Evolutionary conservation across 164 flowering plant species (phyloP).

Genomic region (Euptelea pleiosperma): DNA sequence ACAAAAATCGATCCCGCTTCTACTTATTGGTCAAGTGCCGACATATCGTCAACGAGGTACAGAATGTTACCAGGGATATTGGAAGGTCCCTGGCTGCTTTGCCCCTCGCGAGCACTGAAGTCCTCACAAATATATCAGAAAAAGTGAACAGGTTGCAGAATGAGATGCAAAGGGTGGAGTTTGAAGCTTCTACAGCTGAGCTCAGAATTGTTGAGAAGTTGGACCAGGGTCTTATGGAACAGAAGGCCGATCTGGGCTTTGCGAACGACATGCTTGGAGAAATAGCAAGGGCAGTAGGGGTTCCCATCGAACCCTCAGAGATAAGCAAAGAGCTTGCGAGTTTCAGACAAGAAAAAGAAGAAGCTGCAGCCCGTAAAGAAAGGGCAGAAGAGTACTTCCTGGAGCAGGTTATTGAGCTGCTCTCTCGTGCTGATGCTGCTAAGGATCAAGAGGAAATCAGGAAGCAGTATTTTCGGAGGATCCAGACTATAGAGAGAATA

Average conservation of each 20-base stretch:
- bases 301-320: slow-evolving; percentile 62
- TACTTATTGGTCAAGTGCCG: slow-evolving; percentile 59
- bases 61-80: slow-evolving; percentile 57
- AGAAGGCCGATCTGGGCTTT: slow-evolving; percentile 54
- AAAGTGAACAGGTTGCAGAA: slow-evolving; percentile 50
- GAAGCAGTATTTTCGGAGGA: slow-evolving; percentile 40
- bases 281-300: slow-evolving; percentile 66
- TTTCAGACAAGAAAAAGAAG: slow-evolving; percentile 60
- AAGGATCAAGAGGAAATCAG: slow-evolving; percentile 53
- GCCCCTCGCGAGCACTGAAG: slow-evolving; percentile 56
- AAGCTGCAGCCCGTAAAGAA: slow-evolving; percentile 56
- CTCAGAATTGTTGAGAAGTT: slow-evolving; percentile 56
- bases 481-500: slow-evolving; percentile 36
- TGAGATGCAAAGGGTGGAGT: slow-evolving; percentile 72
- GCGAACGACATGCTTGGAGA: slow-evolving; percentile 69
- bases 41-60: slow-evolving; percentile 56
- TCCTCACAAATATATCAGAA: slow-evolving; percentile 53
- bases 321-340: slow-evolving; percentile 57
- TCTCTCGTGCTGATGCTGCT: slow-evolving; percentile 73
- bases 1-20: slow-evolving; percentile 55
- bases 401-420: slow-evolving; percentile 62
- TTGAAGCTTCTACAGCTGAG: slow-evolving; percentile 50
- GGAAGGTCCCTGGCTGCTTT: slow-evolving; percentile 55
- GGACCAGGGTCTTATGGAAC: slow-evolving; percentile 48
- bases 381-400: slow-evolving; percentile 56